Evolutionary conservation across 345 rosid genomes (phyloP).

Genomic region (sweet orange (Citrus sinensis)): DNA sequence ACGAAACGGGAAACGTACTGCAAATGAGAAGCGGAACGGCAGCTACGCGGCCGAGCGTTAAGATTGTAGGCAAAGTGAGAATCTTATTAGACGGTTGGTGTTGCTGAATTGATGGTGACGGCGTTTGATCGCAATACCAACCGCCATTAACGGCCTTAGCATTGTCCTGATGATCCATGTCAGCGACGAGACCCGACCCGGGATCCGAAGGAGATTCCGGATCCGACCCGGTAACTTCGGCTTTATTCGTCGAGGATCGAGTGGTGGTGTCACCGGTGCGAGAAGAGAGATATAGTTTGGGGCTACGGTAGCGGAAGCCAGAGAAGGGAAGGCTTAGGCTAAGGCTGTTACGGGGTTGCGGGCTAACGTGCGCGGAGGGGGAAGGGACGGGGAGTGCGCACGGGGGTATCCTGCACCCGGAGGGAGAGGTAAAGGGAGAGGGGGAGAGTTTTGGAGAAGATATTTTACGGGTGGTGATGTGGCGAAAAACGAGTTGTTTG

Average conservation of each 20-base stretch:
- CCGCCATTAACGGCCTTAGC: slow-evolving; percentile 28
- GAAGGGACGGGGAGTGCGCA: background rate
- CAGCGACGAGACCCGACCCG: slow-evolving; percentile 29
- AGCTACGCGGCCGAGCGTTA: slow-evolving; percentile 93
- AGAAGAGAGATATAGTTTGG: slow-evolving; percentile 16
- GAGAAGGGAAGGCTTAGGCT: background rate
- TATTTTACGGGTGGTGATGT: slow-evolving; percentile 13
- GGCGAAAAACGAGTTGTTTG: slow-evolving; percentile 27
- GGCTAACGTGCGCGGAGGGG: slow-evolving; percentile 33
- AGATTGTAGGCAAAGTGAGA: slow-evolving; percentile 82
- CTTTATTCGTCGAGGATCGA: slow-evolving; percentile 23
- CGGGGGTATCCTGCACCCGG: slow-evolving; percentile 27
- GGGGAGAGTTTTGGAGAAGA: background rate
- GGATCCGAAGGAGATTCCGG: background rate
- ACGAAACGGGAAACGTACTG: slow-evolving; percentile 39
- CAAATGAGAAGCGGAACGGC: slow-evolving; percentile 83
- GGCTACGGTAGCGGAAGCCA: slow-evolving; percentile 8
- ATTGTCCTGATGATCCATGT: slow-evolving; percentile 55
- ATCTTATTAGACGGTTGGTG: slow-evolving; percentile 44
- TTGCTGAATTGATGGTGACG: slow-evolving; percentile 29
- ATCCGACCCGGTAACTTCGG: slow-evolving; percentile 13
- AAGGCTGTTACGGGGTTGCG: background rate
- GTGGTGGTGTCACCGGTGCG: background rate
- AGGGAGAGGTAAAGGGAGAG: slow-evolving; percentile 4
- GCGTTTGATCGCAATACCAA: slow-evolving; percentile 15